These are phyloP conservation scores for Rhytidiadelphus loreus DNA, from an alignment of 225 moss, liverwort and hornwort genomes.

Conservation along the genomic window DNA sequence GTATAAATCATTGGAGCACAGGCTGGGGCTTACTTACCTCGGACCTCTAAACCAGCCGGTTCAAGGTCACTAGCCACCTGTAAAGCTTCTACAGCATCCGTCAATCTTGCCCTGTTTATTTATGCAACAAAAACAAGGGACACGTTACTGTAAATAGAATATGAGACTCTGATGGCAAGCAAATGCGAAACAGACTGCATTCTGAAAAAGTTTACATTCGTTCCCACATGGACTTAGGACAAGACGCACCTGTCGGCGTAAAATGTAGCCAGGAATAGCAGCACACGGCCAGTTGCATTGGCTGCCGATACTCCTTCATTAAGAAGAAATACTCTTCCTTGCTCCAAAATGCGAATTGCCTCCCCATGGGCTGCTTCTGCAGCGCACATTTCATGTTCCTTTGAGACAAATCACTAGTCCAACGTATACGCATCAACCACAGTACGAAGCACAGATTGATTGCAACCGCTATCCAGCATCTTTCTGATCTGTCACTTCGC, in stretches of 20 bases:
- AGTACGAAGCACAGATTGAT: background rate
- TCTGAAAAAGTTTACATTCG: background rate
- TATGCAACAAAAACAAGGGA: background rate
- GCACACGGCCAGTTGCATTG: conserved; percentile 65
- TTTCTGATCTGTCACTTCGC: background rate
- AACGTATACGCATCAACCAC: background rate
- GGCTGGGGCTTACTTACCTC: conserved; percentile 35
- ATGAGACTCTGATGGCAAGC: background rate
- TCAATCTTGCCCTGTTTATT: conserved; percentile 40
- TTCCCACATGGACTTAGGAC: background rate
- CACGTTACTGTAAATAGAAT: background rate
- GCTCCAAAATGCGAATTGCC: conserved; percentile 77
- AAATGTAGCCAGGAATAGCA: conserved; percentile 67
- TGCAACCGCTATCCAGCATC: background rate
- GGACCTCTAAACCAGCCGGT: conserved; percentile 47
- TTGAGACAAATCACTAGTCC: background rate
- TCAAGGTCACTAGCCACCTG: conserved; percentile 59
- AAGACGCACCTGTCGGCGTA: conserved; percentile 55
- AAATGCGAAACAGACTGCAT: background rate
- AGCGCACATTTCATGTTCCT: background rate
- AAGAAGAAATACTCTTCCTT: conserved; percentile 57
- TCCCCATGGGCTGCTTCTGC: conserved; percentile 49
- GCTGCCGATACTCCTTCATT: conserved; percentile 57
- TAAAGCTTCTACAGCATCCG: conserved; percentile 69
- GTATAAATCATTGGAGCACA: background rate